Percentiles rank a stretch among this genome's conserved stretches.
Conservation (phyloP, 2,329 filamentous ascomycete species). For the Nemania sp. region DNA sequence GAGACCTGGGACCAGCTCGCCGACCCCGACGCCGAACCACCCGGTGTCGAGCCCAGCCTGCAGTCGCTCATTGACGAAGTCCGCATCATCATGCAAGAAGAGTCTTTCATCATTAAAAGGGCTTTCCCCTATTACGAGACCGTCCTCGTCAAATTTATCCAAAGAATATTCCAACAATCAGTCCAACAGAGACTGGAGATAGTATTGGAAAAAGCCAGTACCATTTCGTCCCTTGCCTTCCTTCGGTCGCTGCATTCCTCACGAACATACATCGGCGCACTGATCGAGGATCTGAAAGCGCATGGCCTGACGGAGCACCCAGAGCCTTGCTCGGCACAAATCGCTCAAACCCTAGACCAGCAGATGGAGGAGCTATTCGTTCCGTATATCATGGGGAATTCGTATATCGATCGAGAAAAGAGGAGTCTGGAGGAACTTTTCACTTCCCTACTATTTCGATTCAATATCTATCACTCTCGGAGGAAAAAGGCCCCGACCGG, state of each 20-base stretch:
- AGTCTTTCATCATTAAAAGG: constrained; percentile 94
- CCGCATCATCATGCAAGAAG: constrained; percentile 92
- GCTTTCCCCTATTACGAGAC: constrained; percentile 97
- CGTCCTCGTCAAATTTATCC: constrained; percentile 88
- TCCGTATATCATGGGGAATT: constrained; percentile 69
- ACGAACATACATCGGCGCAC: constrained; percentile 80
- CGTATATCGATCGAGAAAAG: constrained; percentile 71
- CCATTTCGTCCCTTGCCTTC: constrained; percentile 89
- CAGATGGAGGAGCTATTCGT: constrained; percentile 79
- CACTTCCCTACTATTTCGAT: constrained; percentile 93
- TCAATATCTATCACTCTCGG: constrained; percentile 89
- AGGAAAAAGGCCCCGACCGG: constrained; percentile 87
- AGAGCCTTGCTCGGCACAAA: constrained; percentile 85
- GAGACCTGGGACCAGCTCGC: constrained; percentile 89
- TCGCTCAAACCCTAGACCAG: constrained; percentile 73
- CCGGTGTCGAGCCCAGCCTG: constrained; percentile 87
- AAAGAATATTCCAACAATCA: constrained; percentile 96
- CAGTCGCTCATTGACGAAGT: constrained; percentile 94
- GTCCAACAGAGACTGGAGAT: constrained; percentile 95
- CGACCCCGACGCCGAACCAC: constrained; percentile 90
- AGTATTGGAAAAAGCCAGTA: constrained; percentile 92
- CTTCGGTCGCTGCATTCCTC: constrained; percentile 89
- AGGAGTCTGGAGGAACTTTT: constrained; percentile 79
- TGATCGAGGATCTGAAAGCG: constrained; percentile 91
- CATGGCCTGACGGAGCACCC: constrained; percentile 96